Conservation (phyloP, 2,329 filamentous ascomycete genomes). For the Neonectria faginata region DNA sequence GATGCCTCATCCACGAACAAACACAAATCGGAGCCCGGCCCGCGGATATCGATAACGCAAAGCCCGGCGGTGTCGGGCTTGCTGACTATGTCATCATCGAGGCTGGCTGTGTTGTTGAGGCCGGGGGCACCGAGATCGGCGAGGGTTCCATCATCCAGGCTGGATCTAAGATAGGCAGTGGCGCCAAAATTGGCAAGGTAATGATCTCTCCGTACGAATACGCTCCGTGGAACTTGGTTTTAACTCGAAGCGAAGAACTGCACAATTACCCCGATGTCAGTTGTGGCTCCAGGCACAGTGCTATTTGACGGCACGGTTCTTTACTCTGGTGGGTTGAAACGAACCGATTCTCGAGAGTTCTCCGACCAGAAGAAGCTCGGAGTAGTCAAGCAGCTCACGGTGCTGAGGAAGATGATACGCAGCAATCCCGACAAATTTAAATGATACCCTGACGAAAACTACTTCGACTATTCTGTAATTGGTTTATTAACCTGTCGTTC, state of each 20-base stretch:
- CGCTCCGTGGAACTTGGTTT: neutral
- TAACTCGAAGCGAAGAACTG: constrained; percentile 65
- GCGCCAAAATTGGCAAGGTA: constrained; percentile 73
- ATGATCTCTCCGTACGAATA: constrained; percentile 29
- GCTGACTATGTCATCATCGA: constrained; percentile 73
- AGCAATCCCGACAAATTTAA: constrained; percentile 68
- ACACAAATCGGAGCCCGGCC: constrained; percentile 64
- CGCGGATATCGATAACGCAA: constrained; percentile 39
- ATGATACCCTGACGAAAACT: constrained; percentile 38
- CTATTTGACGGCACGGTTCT: constrained; percentile 77
- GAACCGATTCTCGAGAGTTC: constrained; percentile 70
- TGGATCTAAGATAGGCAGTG: constrained; percentile 68
- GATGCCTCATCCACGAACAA: constrained; percentile 84
- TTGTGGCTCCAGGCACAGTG: constrained; percentile 66
- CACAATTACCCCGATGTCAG: constrained; percentile 74
- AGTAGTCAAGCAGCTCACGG: constrained; percentile 75
- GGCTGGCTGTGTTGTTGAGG: constrained; percentile 69
- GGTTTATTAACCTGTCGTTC: neutral
- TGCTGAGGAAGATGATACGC: constrained; percentile 73
- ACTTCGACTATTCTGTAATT: neutral
- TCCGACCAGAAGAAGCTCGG: constrained; percentile 72
- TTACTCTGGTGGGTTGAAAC: constrained; percentile 71
- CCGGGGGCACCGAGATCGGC: constrained; percentile 71
- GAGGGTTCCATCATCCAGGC: constrained; percentile 71
- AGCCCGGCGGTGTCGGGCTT: constrained; percentile 64